Percentiles rank a stretch among this genome's conserved stretches.
These are phyloP conservation scores for Terfezia boudieri DNA, from an alignment of 495 filamentous ascomycete genomes.

Conservation along the genomic window DNA sequence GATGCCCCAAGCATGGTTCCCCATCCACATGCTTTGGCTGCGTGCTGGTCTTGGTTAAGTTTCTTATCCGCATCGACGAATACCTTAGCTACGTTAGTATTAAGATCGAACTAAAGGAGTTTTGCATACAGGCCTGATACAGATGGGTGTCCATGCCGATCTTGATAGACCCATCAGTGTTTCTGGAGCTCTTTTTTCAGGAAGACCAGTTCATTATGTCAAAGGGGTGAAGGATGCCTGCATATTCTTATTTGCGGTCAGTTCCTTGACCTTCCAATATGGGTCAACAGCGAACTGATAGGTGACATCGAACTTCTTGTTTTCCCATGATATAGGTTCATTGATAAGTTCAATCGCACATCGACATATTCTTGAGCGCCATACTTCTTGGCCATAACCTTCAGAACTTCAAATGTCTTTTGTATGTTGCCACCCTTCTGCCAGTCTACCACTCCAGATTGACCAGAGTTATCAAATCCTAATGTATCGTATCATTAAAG, in stretches of 20 bases:
- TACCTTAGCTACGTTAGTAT: slow-evolving; percentile 2
- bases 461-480: slow-evolving; percentile 22
- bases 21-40: slow-evolving; percentile 20
- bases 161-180: background rate
- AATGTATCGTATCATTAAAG: background rate
- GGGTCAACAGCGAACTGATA: slow-evolving; percentile 20
- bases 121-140: slow-evolving; percentile 14
- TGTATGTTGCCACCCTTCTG: slow-evolving; percentile 19
- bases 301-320: slow-evolving; percentile 18
- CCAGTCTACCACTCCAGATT: slow-evolving; percentile 20
- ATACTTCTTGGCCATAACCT: slow-evolving; percentile 24
- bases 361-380: slow-evolving; percentile 22
- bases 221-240: slow-evolving; percentile 17
- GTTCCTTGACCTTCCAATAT: slow-evolving; percentile 19
- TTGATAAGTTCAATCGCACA: slow-evolving; percentile 24
- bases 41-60: slow-evolving; percentile 20
- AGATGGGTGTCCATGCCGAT: slow-evolving; percentile 23
- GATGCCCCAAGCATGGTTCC: slow-evolving; percentile 10
- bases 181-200: slow-evolving; percentile 1
- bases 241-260: slow-evolving; percentile 18
- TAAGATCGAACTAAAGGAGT: background rate
- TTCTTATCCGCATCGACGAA: slow-evolving; percentile 17
- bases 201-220: slow-evolving; percentile 13
- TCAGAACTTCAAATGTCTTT: slow-evolving; percentile 20
- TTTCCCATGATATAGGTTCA: slow-evolving; percentile 20